A percentile compares a stretch with the other conserved stretches of the same genome.
Conservation (phyloP, 345 rosid genomes). For the Acer negundo region DNA sequence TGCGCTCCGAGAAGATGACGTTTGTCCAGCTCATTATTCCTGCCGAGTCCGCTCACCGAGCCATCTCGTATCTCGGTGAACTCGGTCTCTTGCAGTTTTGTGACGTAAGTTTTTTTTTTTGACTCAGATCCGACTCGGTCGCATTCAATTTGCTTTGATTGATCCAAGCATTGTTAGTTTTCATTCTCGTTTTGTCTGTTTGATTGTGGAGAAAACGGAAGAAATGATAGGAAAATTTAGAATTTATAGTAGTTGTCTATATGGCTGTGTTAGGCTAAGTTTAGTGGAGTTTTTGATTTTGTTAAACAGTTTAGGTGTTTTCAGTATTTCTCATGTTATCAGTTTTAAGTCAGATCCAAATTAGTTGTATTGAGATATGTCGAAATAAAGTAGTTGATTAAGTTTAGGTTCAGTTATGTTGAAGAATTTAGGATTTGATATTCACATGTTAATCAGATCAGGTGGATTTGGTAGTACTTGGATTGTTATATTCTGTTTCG, state of each 20-base stretch:
- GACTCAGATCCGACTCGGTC: slow-evolving; percentile 46
- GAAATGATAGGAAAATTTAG: background rate
- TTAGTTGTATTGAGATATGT: background rate
- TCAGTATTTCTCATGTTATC: background rate
- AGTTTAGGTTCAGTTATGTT: slow-evolving; percentile 1
- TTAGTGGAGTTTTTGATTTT: background rate
- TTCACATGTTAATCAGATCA: background rate
- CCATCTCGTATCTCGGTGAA: slow-evolving; percentile 78
- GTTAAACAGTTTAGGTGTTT: background rate
- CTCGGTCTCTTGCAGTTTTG: slow-evolving; percentile 80
- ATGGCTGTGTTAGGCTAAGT: slow-evolving; percentile 13
- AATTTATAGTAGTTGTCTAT: background rate
- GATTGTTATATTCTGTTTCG: background rate
- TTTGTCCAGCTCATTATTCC: slow-evolving; percentile 95
- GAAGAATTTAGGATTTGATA: slow-evolving; percentile 18
- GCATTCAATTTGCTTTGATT: background rate
- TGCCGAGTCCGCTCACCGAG: slow-evolving; percentile 86
- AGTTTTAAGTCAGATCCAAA: slow-evolving; percentile 7
- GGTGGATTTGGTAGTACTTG: background rate
- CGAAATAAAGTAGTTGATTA: background rate
- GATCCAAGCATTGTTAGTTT: background rate
- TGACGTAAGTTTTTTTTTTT: slow-evolving; percentile 53
- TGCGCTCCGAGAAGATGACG: slow-evolving; percentile 97
- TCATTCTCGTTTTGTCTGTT: background rate
- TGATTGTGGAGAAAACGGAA: slow-evolving; percentile 5